These are phyloP conservation scores for Naematelia aurantialba DNA, from an alignment of 768 basidiomycete species.

Conservation along the genomic window DNA sequence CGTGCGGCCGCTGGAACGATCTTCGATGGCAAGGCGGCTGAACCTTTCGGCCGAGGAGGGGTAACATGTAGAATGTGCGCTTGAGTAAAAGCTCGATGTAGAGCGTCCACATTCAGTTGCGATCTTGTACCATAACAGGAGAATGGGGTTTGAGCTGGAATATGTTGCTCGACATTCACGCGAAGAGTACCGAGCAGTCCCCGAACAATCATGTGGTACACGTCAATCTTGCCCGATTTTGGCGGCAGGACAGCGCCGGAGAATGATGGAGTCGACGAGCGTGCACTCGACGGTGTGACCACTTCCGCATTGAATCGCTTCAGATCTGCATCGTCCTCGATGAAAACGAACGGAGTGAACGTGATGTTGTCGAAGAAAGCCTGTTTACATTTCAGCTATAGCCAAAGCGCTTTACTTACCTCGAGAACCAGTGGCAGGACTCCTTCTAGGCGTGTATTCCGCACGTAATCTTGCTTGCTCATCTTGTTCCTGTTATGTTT, in stretches of 20 bases:
- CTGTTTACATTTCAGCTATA: constrained; percentile 51
- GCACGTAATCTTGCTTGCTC: constrained; percentile 89
- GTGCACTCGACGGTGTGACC: background rate
- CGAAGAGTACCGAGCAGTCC: constrained; percentile 23
- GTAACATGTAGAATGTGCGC: constrained; percentile 41
- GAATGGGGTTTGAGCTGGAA: constrained; percentile 48
- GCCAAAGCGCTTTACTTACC: constrained; percentile 54
- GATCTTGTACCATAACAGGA: constrained; percentile 48
- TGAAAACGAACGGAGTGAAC: constrained; percentile 92
- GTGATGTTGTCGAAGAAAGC: constrained; percentile 96
- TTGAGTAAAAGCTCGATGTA: constrained; percentile 41
- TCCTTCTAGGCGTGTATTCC: constrained; percentile 84
- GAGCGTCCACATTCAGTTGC: constrained; percentile 41
- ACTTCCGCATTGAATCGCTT: constrained; percentile 3
- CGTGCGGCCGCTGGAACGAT: background rate
- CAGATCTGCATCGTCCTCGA: constrained; percentile 79
- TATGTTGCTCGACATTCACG: constrained; percentile 40
- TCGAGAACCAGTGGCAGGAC: constrained; percentile 77
- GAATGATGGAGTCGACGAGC: background rate
- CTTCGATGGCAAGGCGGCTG: constrained; percentile 7
- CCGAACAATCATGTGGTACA: constrained; percentile 72
- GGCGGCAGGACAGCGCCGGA: background rate
- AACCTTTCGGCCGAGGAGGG: constrained; percentile 16
- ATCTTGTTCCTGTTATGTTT: constrained; percentile 96
- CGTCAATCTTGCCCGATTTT: constrained; percentile 61